phyloP scores from a whole-genome alignment of 2,329 filamentous ascomycete species.

The Escovopsis sp. region DNA sequence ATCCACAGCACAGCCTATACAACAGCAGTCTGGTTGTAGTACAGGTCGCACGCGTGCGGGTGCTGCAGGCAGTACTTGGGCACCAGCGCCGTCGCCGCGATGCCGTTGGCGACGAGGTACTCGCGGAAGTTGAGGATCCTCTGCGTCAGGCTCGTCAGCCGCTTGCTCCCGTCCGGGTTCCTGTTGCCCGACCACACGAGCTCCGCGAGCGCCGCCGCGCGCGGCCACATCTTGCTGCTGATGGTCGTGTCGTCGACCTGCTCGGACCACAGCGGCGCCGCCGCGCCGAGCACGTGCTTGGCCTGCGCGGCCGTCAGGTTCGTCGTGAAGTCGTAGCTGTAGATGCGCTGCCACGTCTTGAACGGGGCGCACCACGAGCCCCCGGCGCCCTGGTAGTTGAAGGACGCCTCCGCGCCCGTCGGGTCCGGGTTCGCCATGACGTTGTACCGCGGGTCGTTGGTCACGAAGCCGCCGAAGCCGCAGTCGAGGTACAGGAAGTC shows the following conservation, averaged over 20 bases:
- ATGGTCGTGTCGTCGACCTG: constrained; percentile 39
- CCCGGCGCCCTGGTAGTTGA: constrained; percentile 39
- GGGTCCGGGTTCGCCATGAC: constrained; percentile 35
- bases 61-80: constrained; percentile 33
- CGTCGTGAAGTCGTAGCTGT: constrained; percentile 40
- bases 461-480: constrained; percentile 36
- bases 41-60: constrained; percentile 42
- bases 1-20: not conserved
- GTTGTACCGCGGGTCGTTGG: constrained; percentile 42
- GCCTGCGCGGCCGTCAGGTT: constrained; percentile 31
- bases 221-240: constrained; percentile 38
- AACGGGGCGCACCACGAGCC: constrained; percentile 45
- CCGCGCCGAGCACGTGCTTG: constrained; percentile 34
- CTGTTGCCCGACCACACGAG: constrained; percentile 41
- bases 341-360: constrained; percentile 47
- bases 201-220: constrained; percentile 40
- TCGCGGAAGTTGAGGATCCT: constrained; percentile 45
- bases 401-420: constrained; percentile 21
- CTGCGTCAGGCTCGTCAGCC: constrained; percentile 25
- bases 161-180: constrained; percentile 31
- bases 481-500: constrained; percentile 45
- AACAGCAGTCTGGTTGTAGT: constrained; percentile 32
- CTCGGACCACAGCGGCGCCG: constrained; percentile 38
- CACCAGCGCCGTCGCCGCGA: not conserved
- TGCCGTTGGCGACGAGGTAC: constrained; percentile 25